Evolutionary conservation across 345 rosid species (phyloP).

Genomic region (Populus alba): DNA sequence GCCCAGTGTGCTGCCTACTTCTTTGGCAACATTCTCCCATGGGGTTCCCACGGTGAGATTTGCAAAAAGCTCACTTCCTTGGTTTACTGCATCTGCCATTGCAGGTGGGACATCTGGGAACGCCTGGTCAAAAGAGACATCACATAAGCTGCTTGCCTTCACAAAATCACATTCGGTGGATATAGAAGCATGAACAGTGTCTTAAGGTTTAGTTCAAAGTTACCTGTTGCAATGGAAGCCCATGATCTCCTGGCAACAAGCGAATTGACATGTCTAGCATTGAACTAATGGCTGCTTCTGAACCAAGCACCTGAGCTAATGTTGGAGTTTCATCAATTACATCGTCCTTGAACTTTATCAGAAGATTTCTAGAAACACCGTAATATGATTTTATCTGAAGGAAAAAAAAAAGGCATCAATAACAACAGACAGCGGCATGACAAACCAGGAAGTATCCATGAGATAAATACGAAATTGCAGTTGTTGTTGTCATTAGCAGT

Average conservation of each 20-base stretch:
- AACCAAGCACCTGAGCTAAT: constrained; percentile 83
- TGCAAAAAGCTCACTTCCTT: constrained; percentile 77
- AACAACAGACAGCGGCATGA: constrained; percentile 2
- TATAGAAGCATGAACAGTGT: neutral
- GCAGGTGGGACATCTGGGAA: constrained; percentile 95
- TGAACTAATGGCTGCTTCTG: constrained; percentile 86
- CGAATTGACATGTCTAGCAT: constrained; percentile 96
- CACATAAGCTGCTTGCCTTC: neutral
- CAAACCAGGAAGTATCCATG: neutral
- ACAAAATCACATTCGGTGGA: neutral
- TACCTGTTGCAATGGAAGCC: constrained; percentile 97
- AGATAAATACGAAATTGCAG: neutral
- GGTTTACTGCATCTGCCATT: constrained; percentile 91
- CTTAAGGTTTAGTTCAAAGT: neutral
- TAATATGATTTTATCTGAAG: constrained; percentile 87
- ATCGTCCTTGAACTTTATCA: constrained; percentile 86
- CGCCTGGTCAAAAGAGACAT: constrained; percentile 44
- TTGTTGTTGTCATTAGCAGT: neutral
- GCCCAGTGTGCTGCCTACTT: constrained; percentile 77
- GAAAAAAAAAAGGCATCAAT: constrained; percentile 9
- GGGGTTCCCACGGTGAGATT: constrained; percentile 85
- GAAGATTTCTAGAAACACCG: constrained; percentile 87
- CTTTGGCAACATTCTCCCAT: constrained; percentile 89
- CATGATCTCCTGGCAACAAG: constrained; percentile 82
- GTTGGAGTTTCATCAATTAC: constrained; percentile 79